Evolutionary conservation across 108 stramenopile species (phyloP).

Genomic region (Cylindrotheca closterium): DNA sequence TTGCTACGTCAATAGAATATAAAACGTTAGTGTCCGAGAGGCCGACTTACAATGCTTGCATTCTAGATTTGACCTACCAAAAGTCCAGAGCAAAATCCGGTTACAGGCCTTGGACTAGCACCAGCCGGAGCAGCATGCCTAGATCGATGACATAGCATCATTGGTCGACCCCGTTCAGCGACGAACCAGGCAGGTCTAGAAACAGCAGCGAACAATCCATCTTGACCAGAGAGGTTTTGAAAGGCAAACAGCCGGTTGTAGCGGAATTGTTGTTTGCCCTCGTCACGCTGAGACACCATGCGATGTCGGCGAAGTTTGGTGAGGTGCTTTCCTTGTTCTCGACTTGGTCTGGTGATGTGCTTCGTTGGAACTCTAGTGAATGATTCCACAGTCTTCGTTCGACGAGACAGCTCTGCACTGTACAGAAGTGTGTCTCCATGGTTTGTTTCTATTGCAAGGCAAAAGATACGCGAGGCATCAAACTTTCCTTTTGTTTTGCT

Average conservation of each 20-base stretch:
- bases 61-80: conserved; percentile 16
- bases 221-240: conserved; percentile 60
- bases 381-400: conserved; percentile 12
- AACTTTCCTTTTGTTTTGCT: conserved; percentile 18
- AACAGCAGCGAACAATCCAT: conserved; percentile 75
- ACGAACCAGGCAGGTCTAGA: conserved; percentile 77
- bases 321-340: conserved; percentile 67
- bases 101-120: conserved; percentile 59
- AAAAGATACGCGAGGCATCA: conserved; percentile 46
- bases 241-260: conserved; percentile 66
- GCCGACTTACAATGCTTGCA: no score
- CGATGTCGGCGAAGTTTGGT: conserved; percentile 70
- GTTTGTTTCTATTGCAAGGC: conserved; percentile 64
- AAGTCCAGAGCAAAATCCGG: conserved; percentile 70
- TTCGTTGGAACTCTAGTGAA: conserved; percentile 58
- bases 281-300: conserved; percentile 34
- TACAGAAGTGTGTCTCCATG: conserved; percentile 73
- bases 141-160: conserved; percentile 63
- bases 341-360: conserved; percentile 55
- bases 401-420: conserved; percentile 24
- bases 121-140: conserved; percentile 82
- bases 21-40: no score
- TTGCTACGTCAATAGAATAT: no score
- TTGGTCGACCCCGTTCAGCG: conserved; percentile 68
- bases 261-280: conserved; percentile 35